Percentiles rank a stretch among this genome's conserved stretches.
Conservation (phyloP, 495 filamentous ascomycete genomes). For the Talaromyces borbonicus region DNA sequence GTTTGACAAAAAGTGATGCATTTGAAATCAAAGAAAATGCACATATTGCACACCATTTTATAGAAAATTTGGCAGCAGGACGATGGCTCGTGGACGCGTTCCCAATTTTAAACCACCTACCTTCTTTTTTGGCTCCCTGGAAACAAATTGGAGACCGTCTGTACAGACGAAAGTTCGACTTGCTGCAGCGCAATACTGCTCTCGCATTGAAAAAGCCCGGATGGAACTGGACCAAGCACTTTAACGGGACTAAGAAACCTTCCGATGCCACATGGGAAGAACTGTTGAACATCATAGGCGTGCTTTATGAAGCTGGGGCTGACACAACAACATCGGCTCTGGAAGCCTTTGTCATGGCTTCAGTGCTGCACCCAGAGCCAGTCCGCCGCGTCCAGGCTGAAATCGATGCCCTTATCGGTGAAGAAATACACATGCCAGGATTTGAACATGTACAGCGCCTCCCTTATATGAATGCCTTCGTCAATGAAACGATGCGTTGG, state of each 20-base stretch:
- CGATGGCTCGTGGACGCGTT: slow-evolving; percentile 16
- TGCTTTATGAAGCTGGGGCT: slow-evolving; percentile 34
- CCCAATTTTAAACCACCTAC: slow-evolving; percentile 21
- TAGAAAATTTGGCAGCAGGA: slow-evolving; percentile 4
- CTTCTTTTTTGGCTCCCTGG: slow-evolving; percentile 16
- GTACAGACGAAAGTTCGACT: background rate
- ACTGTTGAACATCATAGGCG: slow-evolving; percentile 26
- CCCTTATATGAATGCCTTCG: slow-evolving; percentile 42
- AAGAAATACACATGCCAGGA: slow-evolving; percentile 32
- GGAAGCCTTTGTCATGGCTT: slow-evolving; percentile 21
- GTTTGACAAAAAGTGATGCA: slow-evolving; percentile 15
- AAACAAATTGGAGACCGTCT: slow-evolving; percentile 4
- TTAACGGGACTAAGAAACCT: slow-evolving; percentile 6
- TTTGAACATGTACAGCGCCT: slow-evolving; percentile 37
- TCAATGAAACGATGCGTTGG: slow-evolving; percentile 56
- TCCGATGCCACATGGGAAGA: slow-evolving; percentile 5
- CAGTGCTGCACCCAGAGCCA: slow-evolving; percentile 11
- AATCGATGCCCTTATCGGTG: slow-evolving; percentile 22
- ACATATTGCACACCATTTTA: slow-evolving; percentile 4
- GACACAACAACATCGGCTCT: slow-evolving; percentile 31
- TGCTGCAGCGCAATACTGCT: background rate
- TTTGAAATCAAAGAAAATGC: slow-evolving; percentile 11
- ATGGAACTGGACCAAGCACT: slow-evolving; percentile 8
- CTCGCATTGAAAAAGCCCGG: background rate
- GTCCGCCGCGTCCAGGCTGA: slow-evolving; percentile 16